Conservation (phyloP, 345 rosid species). For the Viola odorata region DNA sequence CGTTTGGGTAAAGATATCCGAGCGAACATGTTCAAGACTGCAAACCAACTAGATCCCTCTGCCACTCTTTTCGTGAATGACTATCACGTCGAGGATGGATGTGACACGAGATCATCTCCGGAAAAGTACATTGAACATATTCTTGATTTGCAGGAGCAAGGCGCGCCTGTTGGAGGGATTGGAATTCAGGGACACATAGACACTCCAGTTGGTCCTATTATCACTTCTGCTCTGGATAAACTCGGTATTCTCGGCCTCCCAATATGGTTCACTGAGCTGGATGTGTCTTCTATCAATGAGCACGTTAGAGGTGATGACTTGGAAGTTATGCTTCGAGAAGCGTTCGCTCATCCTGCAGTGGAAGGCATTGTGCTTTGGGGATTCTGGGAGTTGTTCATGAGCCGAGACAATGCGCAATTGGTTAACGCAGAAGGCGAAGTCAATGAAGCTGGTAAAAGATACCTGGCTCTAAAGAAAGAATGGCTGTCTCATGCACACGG, state of each 20-base stretch:
- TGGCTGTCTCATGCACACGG: conserved; percentile 63
- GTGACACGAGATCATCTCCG: conserved; percentile 63
- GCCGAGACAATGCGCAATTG: conserved; percentile 66
- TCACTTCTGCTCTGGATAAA: conserved; percentile 65
- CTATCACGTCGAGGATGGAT: conserved; percentile 85
- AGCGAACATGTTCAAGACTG: conserved; percentile 66
- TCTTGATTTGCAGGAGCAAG: conserved; percentile 61
- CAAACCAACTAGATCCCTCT: conserved; percentile 62
- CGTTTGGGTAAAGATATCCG: conserved; percentile 55
- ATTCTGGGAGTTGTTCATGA: conserved; percentile 94
- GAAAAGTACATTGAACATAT: conserved; percentile 75
- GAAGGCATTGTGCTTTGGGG: conserved; percentile 99
- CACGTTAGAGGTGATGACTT: conserved; percentile 85
- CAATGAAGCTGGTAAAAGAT: conserved; percentile 74
- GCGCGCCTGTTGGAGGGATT: conserved; percentile 84
- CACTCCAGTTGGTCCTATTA: conserved; percentile 70
- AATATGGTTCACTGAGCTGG: conserved; percentile 93
- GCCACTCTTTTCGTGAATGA: conserved; percentile 78
- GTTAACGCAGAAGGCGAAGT: conserved; percentile 89
- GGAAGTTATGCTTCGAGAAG: conserved; percentile 92
- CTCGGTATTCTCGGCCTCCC: conserved; percentile 74
- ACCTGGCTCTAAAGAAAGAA: conserved; percentile 60
- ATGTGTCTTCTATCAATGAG: conserved; percentile 76
- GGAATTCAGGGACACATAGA: conserved; percentile 94
- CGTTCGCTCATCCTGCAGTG: conserved; percentile 83